phyloP scores from a whole-genome alignment of 2,329 filamentous ascomycete species.

The Metarhizium robertsii region DNA sequence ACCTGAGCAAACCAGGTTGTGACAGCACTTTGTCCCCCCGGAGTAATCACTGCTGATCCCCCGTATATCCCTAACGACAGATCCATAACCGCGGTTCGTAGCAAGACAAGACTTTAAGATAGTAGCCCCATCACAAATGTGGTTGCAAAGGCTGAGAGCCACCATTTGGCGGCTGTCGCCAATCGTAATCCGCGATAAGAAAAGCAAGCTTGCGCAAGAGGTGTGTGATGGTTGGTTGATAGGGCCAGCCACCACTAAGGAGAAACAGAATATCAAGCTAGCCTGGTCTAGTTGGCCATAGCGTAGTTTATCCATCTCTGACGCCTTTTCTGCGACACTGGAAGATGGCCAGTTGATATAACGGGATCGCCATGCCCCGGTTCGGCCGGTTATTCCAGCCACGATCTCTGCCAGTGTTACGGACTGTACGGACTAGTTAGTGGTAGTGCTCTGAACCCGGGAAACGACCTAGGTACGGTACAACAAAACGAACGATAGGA shows the following conservation, averaged over 20 bases:
- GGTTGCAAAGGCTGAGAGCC: not conserved
- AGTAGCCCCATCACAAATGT: not conserved
- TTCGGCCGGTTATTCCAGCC: not conserved
- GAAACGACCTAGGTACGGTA: too few species aligned
- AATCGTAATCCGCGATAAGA: conserved; percentile 3
- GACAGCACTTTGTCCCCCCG: too few species aligned
- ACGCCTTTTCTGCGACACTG: not conserved
- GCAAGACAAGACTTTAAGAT: not conserved
- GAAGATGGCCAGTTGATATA: not conserved
- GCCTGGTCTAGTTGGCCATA: not conserved
- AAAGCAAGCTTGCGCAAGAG: not conserved
- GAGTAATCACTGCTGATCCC: too few species aligned
- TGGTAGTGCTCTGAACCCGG: too few species aligned
- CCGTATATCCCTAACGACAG: too few species aligned
- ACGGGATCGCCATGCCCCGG: too few species aligned
- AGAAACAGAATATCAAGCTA: not conserved
- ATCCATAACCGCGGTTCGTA: too few species aligned
- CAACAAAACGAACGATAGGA: not conserved
- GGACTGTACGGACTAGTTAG: not conserved
- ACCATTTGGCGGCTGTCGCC: conserved; percentile 1
- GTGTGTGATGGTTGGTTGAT: not conserved
- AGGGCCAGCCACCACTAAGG: not conserved
- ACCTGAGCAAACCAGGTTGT: not conserved
- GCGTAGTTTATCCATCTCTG: not conserved
- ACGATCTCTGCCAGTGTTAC: not conserved